Evolutionary conservation across 352 stramenopile genomes (phyloP).

Genomic region (Globisporangium spinosum): DNA sequence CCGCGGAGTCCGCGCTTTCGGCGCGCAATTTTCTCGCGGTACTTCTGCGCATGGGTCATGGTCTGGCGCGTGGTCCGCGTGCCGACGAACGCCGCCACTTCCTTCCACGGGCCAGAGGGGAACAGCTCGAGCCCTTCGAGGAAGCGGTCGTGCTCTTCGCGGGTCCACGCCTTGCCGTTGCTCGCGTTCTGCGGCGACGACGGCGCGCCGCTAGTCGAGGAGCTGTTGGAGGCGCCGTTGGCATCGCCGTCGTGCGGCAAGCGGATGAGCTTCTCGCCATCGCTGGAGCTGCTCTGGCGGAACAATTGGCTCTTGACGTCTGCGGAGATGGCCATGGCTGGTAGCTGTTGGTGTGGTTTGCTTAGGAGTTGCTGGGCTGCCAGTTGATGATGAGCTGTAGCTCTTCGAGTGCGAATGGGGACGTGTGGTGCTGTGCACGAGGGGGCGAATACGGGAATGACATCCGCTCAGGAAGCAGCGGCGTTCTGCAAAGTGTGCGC

Average conservation of each 20-base stretch:
- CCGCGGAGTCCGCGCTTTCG: slow-evolving; percentile 11
- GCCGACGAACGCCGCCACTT: slow-evolving; percentile 32
- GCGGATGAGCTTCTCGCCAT: slow-evolving; percentile 19
- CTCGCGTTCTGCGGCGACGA: slow-evolving; percentile 8
- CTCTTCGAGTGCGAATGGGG: not conserved
- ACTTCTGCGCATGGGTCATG: slow-evolving; percentile 45
- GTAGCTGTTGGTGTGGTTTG: not conserved
- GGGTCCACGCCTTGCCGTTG: slow-evolving; percentile 28
- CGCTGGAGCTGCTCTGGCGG: slow-evolving; percentile 18
- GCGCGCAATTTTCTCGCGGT: slow-evolving; percentile 23
- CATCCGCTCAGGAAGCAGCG: not conserved
- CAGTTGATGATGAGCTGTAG: not conserved
- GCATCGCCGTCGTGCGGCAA: slow-evolving; percentile 12
- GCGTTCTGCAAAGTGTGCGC: not conserved
- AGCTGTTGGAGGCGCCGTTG: not conserved
- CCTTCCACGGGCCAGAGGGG: slow-evolving; percentile 37
- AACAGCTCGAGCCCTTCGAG: slow-evolving; percentile 39
- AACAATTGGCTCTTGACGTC: slow-evolving; percentile 20
- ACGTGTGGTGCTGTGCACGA: not conserved
- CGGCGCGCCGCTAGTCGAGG: not conserved
- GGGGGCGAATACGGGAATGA: slow-evolving; percentile 4
- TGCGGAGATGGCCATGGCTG: slow-evolving; percentile 15
- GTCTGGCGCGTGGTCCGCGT: slow-evolving; percentile 34
- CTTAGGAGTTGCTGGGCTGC: not conserved
- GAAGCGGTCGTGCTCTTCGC: slow-evolving; percentile 40